Percentiles rank a stretch among this genome's conserved stretches.
Conservation (phyloP, 2,329 filamentous ascomycete species). For the Fonsecaea pugnacius region DNA sequence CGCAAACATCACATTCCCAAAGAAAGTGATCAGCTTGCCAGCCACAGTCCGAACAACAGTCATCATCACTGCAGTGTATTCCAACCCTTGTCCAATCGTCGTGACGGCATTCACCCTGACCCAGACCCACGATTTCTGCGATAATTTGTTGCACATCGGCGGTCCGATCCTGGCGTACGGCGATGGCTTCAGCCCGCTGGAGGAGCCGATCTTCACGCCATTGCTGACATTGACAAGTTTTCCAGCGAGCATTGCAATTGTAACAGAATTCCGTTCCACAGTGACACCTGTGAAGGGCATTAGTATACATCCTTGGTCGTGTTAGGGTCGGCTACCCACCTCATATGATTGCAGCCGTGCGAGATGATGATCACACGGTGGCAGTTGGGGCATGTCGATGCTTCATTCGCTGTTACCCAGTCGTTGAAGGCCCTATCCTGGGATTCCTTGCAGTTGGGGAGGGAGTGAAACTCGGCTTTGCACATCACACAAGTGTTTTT, state of each 20-base stretch:
- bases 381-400: constrained; percentile 77
- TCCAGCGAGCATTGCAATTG: constrained; percentile 40
- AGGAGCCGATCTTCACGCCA: constrained; percentile 39
- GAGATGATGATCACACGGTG: constrained; percentile 53
- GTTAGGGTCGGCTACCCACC: constrained; percentile 34
- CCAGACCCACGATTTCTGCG: neutral
- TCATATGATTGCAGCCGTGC: constrained; percentile 44
- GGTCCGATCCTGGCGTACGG: constrained; percentile 19
- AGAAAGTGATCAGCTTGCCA: constrained; percentile 18
- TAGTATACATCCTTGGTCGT: neutral
- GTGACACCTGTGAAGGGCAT: constrained; percentile 36
- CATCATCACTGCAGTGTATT: neutral
- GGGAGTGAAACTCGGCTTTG: constrained; percentile 52
- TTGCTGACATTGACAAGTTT: constrained; percentile 36
- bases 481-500: constrained; percentile 56
- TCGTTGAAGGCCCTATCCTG: constrained; percentile 50
- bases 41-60: constrained; percentile 27
- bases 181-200: constrained; percentile 27
- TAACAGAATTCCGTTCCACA: constrained; percentile 43
- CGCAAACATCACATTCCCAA: constrained; percentile 22
- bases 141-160: constrained; percentile 5
- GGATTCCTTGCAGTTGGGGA: constrained; percentile 40
- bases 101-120: constrained; percentile 18
- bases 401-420: constrained; percentile 68
- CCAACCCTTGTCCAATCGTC: constrained; percentile 13